These are phyloP conservation scores for Phytophthora litchii DNA, from an alignment of 352 stramenopile genomes.

Conservation along the genomic window DNA sequence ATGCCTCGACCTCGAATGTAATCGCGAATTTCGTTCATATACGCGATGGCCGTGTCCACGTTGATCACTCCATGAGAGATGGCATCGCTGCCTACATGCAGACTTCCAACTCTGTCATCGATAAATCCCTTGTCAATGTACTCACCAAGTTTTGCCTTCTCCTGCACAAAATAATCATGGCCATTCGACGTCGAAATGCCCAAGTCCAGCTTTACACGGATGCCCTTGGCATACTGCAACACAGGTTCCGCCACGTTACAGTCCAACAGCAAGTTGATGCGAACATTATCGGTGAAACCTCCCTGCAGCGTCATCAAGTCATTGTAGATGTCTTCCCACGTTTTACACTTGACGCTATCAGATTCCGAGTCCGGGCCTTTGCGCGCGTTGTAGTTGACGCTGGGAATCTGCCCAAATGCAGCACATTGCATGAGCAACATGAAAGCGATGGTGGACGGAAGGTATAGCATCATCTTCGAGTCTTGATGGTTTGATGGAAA, in stretches of 20 bases:
- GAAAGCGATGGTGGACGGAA: not conserved
- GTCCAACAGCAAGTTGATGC: constrained; percentile 72
- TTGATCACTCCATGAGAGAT: constrained; percentile 72
- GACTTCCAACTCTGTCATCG: constrained; percentile 50
- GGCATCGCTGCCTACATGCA: constrained; percentile 71
- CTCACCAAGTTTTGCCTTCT: constrained; percentile 49
- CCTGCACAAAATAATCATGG: constrained; percentile 44
- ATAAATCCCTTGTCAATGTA: constrained; percentile 51
- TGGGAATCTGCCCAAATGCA: constrained; percentile 55
- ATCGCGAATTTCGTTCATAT: constrained; percentile 66
- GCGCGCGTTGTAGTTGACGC: constrained; percentile 82
- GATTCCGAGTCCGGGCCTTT: constrained; percentile 58
- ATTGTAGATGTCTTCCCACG: constrained; percentile 39
- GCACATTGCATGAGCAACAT: constrained; percentile 19
- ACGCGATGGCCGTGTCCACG: constrained; percentile 50
- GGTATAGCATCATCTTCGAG: not conserved
- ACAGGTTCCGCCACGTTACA: constrained; percentile 55
- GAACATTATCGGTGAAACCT: constrained; percentile 52
- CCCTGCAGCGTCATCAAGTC: constrained; percentile 62
- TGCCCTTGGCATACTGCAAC: constrained; percentile 49
- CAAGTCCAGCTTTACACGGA: constrained; percentile 58
- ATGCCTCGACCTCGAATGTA: constrained; percentile 47
- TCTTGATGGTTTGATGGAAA: not conserved
- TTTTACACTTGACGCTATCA: constrained; percentile 53
- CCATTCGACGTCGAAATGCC: constrained; percentile 65